These are phyloP conservation scores for Petrea volubilis DNA, from an alignment of 257 asterid genomes.

Conservation along the genomic window DNA sequence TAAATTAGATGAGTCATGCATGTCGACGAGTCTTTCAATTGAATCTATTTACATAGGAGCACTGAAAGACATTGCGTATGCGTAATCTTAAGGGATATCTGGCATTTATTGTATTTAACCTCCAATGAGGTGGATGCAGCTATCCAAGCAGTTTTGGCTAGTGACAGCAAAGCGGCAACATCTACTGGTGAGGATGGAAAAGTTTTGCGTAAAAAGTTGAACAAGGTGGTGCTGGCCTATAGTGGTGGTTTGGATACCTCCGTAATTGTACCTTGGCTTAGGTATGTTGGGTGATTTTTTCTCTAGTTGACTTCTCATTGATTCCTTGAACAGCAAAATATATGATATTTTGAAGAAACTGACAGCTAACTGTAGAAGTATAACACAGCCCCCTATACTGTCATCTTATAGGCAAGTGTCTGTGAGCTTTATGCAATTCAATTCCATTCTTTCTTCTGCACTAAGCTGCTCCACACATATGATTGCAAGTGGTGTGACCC, in stretches of 20 bases:
- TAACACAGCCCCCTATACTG: too few species aligned
- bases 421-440: neutral
- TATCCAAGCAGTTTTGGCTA: constrained; percentile 65
- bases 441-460: too few species aligned
- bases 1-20: neutral
- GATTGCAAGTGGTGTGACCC: too few species aligned
- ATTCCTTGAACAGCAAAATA: neutral
- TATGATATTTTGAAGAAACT: neutral
- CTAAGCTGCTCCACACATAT: neutral
- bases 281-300: constrained; percentile 40
- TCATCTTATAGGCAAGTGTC: neutral
- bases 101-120: neutral
- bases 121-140: constrained; percentile 40
- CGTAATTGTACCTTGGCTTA: constrained; percentile 97
- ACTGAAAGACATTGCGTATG: neutral
- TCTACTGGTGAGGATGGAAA: constrained; percentile 44
- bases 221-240: constrained; percentile 93
- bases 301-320: neutral
- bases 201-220: constrained; percentile 59
- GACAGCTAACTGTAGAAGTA: neutral
- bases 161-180: constrained; percentile 50
- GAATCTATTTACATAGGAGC: neutral
- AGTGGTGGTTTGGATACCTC: constrained; percentile 99
- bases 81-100: neutral
- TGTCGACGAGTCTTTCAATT: neutral